Evolutionary conservation across 2,329 filamentous ascomycete species (phyloP), one percentile per base, ranked within the genome.

Genomic region (Diaporthe batatas): DNA sequence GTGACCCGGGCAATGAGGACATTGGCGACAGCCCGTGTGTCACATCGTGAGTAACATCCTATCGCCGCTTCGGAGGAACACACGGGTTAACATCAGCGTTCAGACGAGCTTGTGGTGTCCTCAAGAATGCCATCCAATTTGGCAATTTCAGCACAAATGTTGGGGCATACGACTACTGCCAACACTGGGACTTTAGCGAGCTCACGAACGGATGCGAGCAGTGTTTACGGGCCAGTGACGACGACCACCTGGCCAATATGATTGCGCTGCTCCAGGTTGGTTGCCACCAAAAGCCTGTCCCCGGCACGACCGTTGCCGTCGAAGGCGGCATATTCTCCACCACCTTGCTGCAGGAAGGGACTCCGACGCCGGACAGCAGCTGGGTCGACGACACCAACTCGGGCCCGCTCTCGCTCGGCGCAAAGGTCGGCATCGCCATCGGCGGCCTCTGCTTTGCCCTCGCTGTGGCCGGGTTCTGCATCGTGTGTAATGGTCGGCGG

Each of bases 371-470:
- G 0, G 81, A 81, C 0, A 80, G 83, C 10, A 79, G 80, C 0
- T 78, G 86, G 44, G 80, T 81, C 0, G 79, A 86, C n/a, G 74
- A 83, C 53, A 81, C 83, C 0, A 79, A 83, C 39, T 84, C 85
- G 77, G 85, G 86, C 0, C 83, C 87, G 0, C 78, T 92, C 10
- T 84, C 81, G 2, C 81, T 91, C 1, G 88, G 86, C 6, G 87
- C 84, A 16, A 88, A 90, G 70, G 88, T 91, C 0, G 90, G 89
- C 74, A 88, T 92, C 68, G 88, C 85, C 18, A 82, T 89, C 29
- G 89, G 85, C 6, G 85, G 83, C 0, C 75, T 91, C 0, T 82
- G 85, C 8, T 68, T 88, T 0, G 21, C 90, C 5, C 82, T 92
- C 3, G 78, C 82, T 10, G 16, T 87, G 1, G 75, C 82, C 11